Percentiles rank a stretch among this genome's conserved stretches.
These are phyloP conservation scores for Aspergillus carlsbadensis DNA, from an alignment of 495 filamentous ascomycete species.

Conservation along the genomic window DNA sequence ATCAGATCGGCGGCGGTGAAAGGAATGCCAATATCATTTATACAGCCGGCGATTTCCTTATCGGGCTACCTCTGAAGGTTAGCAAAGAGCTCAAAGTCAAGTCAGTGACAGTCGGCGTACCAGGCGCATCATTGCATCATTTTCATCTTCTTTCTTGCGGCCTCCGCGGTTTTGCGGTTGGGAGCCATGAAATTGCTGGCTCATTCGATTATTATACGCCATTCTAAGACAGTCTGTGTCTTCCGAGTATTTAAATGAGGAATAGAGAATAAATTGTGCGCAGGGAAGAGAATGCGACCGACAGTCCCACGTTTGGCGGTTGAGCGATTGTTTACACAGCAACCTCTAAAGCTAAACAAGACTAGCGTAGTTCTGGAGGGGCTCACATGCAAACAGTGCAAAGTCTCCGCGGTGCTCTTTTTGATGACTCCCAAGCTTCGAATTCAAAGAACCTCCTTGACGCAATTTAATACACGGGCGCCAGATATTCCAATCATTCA, in stretches of 20 bases:
- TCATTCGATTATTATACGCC: constrained; percentile 76
- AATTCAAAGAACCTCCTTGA: constrained; percentile 1
- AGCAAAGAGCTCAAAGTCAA: neutral
- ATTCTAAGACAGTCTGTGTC: constrained; percentile 16
- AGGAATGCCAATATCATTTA: constrained; percentile 89
- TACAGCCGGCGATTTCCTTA: constrained; percentile 91
- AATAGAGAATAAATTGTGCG: neutral
- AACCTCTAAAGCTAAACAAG: constrained; percentile 24
- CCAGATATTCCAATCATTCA: neutral
- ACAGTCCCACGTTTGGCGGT: constrained; percentile 17
- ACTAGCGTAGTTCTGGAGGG: constrained; percentile 38
- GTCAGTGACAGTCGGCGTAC: constrained; percentile 37
- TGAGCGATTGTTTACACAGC: constrained; percentile 43
- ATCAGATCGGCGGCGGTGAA: constrained; percentile 87
- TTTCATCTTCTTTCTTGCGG: constrained; percentile 77
- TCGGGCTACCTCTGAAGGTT: constrained; percentile 55
- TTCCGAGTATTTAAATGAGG: neutral
- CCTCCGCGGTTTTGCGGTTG: constrained; percentile 57
- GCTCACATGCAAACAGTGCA: constrained; percentile 41
- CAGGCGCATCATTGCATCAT: constrained; percentile 86
- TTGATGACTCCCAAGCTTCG: constrained; percentile 27
- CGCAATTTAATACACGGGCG: no score
- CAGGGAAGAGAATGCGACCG: neutral
- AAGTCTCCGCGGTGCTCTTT: constrained; percentile 39
- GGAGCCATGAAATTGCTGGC: constrained; percentile 57